phyloP scores from a whole-genome alignment of 306 rosid genomes.

The Abrus pulchellus region DNA sequence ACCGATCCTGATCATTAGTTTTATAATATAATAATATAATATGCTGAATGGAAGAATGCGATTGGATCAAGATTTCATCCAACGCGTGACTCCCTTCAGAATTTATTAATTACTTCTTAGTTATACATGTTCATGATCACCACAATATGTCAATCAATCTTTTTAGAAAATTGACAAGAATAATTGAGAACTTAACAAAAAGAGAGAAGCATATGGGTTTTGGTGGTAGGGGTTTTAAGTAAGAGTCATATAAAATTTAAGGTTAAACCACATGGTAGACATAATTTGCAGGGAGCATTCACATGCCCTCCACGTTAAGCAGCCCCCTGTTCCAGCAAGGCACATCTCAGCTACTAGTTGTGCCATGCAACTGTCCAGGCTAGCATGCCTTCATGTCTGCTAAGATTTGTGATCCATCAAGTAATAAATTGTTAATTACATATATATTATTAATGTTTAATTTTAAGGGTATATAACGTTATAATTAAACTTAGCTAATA shows the following conservation, averaged over 20 bases:
- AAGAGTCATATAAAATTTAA: conserved; percentile 23
- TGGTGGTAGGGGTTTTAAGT: conserved; percentile 3
- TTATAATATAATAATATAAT: conserved; percentile 36
- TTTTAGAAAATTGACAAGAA: conserved; percentile 18
- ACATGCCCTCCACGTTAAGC: conserved; percentile 55
- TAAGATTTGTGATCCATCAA: not conserved
- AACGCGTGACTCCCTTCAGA: conserved; percentile 33
- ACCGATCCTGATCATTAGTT: conserved; percentile 39
- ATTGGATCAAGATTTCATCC: conserved; percentile 46
- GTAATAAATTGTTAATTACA: not conserved
- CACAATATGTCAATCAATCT: conserved; percentile 30
- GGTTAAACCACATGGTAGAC: conserved; percentile 59
- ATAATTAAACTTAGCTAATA: not conserved
- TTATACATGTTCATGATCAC: conserved; percentile 38
- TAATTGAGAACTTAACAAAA: not conserved
- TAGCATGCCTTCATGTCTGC: not conserved
- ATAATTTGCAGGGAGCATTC: conserved; percentile 45
- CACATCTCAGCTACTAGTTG: conserved; percentile 27
- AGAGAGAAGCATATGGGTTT: conserved; percentile 15
- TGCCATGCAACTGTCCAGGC: conserved; percentile 42
- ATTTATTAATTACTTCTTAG: conserved; percentile 28
- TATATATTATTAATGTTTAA: not conserved
- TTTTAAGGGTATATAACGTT: not conserved
- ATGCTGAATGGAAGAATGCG: conserved; percentile 14
- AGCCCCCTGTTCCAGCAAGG: conserved; percentile 32